Evolutionary conservation across 2,329 filamentous ascomycete genomes (phyloP), one percentile per base, ranked within the genome.

Genomic region (Paecilomyces sp.): DNA sequence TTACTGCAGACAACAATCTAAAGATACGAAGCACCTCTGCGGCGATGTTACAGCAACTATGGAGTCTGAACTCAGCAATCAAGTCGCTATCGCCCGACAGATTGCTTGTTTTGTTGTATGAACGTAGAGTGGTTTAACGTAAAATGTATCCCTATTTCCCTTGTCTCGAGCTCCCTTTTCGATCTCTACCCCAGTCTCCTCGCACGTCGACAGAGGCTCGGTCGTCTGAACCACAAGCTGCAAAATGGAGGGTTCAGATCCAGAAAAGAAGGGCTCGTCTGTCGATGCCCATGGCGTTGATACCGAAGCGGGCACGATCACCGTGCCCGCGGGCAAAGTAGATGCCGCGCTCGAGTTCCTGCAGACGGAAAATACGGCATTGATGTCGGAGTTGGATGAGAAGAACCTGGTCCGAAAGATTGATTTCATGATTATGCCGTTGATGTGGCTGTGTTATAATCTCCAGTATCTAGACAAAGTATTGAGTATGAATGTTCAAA

Each of bases 391-490:
- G 18, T 62, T 75, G 18, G 66, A 71, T n/a, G 66, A 70, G 57
- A 69, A 72, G 59, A 61, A 60, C 28, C 65, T 75, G 7, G 64
- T 75, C 30, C 67, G 72, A 47, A 76, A 74, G 62, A 70, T 74
- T 57, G 73, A 76, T 55, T 69, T 70, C 63, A 72, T 72, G 61
- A 69, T 85, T 31, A 79, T 87, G 70, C 85, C 79, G 3, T 61
- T 79, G 60, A 78, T 81, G 76, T 83, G 72, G 58, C 77, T 64
- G 65, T 82, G 77, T 0, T 87, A 87, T 65, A 79, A 82, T n/a
- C 72, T 86, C 4, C 84, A 87, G 61, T 87, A 82, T 63, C 74
- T 85, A 1, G 85, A 88, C 72, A 87, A 88, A 68, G 82, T 81
- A 0, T 61, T 72, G 52, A 70, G 69, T 70, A 61, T 80, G 79